phyloP scores from a whole-genome alignment of 257 asterid species.

The Linderniella brevidens region DNA sequence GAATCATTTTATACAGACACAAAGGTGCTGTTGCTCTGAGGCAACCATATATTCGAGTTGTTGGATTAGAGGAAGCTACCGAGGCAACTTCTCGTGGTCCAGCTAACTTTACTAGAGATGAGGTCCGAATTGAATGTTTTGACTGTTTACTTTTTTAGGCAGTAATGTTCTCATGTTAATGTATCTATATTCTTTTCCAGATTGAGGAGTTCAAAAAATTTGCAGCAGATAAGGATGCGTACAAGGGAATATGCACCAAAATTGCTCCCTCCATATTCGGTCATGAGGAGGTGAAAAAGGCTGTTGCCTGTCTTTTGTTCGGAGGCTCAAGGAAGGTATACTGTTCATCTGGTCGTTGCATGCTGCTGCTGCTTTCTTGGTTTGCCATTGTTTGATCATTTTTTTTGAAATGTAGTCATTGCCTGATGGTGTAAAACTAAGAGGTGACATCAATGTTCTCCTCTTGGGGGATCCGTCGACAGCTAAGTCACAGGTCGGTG shows the following conservation, averaged over 20 bases:
- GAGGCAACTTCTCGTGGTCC: slow-evolving; percentile 18
- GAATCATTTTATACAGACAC: too few species aligned
- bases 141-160: not conserved
- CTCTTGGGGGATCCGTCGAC: slow-evolving; percentile 99
- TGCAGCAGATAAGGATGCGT: slow-evolving; percentile 66
- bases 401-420: slow-evolving; percentile 31
- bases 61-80: too few species aligned
- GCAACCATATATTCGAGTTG: too few species aligned
- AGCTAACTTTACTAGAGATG: slow-evolving; percentile 68
- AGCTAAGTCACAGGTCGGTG: slow-evolving; percentile 89
- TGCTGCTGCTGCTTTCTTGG: slow-evolving; percentile 5
- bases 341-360: slow-evolving; percentile 4
- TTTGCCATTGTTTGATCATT: slow-evolving; percentile 8
- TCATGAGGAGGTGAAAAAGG: slow-evolving; percentile 82
- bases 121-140: slow-evolving; percentile 16
- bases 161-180: not conserved
- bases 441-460: slow-evolving; percentile 94
- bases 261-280: slow-evolving; percentile 97
- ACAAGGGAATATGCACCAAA: slow-evolving; percentile 65
- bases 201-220: slow-evolving; percentile 68
- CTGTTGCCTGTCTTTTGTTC: slow-evolving; percentile 88
- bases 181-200: slow-evolving; percentile 5
- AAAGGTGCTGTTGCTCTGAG: too few species aligned
- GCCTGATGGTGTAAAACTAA: slow-evolving; percentile 95
- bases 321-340: slow-evolving; percentile 97